Conservation (phyloP, 768 basidiomycete genomes). For the Mycena haematopus region DNA sequence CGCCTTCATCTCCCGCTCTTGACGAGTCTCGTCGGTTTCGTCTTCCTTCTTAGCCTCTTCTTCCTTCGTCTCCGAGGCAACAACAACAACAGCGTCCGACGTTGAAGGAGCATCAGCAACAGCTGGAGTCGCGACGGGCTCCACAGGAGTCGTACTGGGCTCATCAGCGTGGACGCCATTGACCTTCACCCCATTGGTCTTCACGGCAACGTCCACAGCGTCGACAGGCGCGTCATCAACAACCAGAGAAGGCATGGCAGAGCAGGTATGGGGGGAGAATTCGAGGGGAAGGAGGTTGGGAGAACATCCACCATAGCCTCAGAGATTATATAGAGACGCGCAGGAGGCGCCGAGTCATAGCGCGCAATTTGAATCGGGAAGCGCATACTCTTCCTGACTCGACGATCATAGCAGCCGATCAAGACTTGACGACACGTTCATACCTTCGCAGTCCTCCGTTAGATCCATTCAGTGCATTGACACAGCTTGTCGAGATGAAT, state of each 20-base stretch:
- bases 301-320: not conserved
- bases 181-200: constrained; percentile 6
- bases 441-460: not conserved
- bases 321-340: constrained; percentile 6
- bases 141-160: not conserved
- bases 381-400: constrained; percentile 4
- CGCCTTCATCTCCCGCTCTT: constrained; percentile 20
- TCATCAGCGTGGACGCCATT: constrained; percentile 14
- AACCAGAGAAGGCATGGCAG: constrained; percentile 7
- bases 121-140: not conserved
- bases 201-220: constrained; percentile 3
- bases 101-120: constrained; percentile 1
- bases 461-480: not conserved
- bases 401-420: not conserved
- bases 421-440: not conserved
- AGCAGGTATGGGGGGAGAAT: not conserved
- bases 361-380: constrained; percentile 9
- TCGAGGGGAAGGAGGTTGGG: not conserved
- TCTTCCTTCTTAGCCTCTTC: constrained; percentile 15
- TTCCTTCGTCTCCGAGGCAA: not conserved
- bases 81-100: not conserved
- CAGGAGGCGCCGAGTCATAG: constrained; percentile 13
- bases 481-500: not conserved
- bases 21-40: constrained; percentile 7
- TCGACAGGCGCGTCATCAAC: constrained; percentile 7